Evolutionary conservation across 1,139 yeast genomes (phyloP).

Genomic region (Arxiozyma telluris): DNA sequence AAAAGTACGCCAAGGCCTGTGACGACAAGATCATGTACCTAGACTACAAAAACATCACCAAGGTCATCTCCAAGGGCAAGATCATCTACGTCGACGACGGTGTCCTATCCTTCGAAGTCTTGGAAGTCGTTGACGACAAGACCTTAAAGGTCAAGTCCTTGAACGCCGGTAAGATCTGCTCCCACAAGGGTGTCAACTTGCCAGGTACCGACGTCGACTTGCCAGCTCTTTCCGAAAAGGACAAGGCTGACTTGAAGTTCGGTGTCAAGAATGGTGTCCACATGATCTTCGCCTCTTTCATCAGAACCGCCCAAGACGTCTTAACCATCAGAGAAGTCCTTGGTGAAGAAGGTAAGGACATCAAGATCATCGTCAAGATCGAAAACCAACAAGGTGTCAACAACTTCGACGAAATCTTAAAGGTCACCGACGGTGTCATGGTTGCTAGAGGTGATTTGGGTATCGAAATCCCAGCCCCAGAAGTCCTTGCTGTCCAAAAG

Average conservation of each 20-base stretch:
- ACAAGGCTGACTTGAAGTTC: slow-evolving; percentile 77
- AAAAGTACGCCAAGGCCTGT: slow-evolving; percentile 57
- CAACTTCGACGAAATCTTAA: slow-evolving; percentile 93
- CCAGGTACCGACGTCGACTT: slow-evolving; percentile 98
- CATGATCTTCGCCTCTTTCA: slow-evolving; percentile 97
- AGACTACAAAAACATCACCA: slow-evolving; percentile 94
- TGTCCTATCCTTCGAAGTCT: slow-evolving; percentile 88
- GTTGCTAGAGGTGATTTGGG: slow-evolving; percentile 99
- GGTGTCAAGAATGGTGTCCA: slow-evolving; percentile 97
- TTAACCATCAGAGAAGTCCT: slow-evolving; percentile 82
- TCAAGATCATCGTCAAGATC: slow-evolving; percentile 93
- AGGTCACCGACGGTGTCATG: slow-evolving; percentile 98
- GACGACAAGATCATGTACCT: slow-evolving; percentile 77
- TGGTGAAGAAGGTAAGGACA: slow-evolving; percentile 94
- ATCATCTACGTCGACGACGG: slow-evolving; percentile 96
- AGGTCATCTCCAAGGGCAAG: slow-evolving; percentile 79
- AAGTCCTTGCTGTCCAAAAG: slow-evolving; percentile 97
- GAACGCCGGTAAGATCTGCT: slow-evolving; percentile 90
- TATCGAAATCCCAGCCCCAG: slow-evolving; percentile 98
- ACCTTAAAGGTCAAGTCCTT: slow-evolving; percentile 81
- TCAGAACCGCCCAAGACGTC: slow-evolving; percentile 89
- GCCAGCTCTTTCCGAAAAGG: slow-evolving; percentile 97
- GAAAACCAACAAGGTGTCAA: slow-evolving; percentile 99
- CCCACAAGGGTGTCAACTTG: slow-evolving; percentile 98
- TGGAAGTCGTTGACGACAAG: slow-evolving; percentile 66